Percentiles rank a stretch among this genome's conserved stretches.
Evolutionary conservation across 2,329 filamentous ascomycete species (phyloP).

Genomic region (Phaeosphaeriaceae sp.): DNA sequence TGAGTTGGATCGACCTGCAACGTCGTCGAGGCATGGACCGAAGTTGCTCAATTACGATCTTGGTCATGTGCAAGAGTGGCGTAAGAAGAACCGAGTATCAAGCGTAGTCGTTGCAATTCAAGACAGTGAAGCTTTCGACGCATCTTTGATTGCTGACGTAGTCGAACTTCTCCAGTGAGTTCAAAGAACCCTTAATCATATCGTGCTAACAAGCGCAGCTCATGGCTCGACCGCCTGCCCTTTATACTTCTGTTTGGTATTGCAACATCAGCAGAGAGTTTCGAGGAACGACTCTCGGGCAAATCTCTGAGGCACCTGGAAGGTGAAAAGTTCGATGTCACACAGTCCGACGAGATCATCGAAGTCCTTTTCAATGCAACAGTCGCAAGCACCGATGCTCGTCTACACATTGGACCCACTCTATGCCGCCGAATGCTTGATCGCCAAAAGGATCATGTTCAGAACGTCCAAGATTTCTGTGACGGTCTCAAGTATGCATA

Average conservation of each 20-base stretch:
- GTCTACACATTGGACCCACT: slow-evolving; percentile 68
- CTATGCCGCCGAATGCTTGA: slow-evolving; percentile 71
- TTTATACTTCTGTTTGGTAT: slow-evolving; percentile 81
- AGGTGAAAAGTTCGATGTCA: slow-evolving; percentile 78
- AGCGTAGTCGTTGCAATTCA: slow-evolving; percentile 77
- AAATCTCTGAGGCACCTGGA: slow-evolving; percentile 71
- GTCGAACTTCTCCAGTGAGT: slow-evolving; percentile 72
- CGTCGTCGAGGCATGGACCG: slow-evolving; percentile 58
- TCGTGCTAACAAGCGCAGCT: slow-evolving; percentile 49
- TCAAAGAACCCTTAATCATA: neutral
- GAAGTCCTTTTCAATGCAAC: slow-evolving; percentile 74
- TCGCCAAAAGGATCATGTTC: slow-evolving; percentile 77
- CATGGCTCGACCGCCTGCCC: slow-evolving; percentile 77
- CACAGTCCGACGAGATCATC: slow-evolving; percentile 73
- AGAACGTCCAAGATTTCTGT: slow-evolving; percentile 75
- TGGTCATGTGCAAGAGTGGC: slow-evolving; percentile 69
- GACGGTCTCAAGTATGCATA: slow-evolving; percentile 78
- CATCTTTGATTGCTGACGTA: slow-evolving; percentile 72
- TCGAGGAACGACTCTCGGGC: slow-evolving; percentile 76
- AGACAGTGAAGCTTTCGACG: slow-evolving; percentile 84
- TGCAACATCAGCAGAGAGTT: slow-evolving; percentile 80
- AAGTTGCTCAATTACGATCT: slow-evolving; percentile 81
- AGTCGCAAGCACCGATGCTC: slow-evolving; percentile 64
- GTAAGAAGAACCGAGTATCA: slow-evolving; percentile 60
- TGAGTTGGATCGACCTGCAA: slow-evolving; percentile 18